These are phyloP conservation scores for Pseudogymnoascus sp. DNA, from an alignment of 2,329 filamentous ascomycete species.

Conservation along the genomic window DNA sequence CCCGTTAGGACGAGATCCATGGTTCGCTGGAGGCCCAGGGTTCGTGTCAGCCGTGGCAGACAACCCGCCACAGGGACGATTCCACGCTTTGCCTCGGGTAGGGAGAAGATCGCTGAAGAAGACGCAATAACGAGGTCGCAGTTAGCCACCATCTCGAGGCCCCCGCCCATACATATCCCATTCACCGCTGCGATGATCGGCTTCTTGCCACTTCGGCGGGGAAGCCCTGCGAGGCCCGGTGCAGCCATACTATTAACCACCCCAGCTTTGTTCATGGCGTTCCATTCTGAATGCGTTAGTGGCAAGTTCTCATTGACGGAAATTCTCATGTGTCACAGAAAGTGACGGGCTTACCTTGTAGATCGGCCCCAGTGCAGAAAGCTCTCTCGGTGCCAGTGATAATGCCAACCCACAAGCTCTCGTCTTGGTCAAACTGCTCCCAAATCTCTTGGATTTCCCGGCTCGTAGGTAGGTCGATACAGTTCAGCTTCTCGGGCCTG, in stretches of 20 bases:
- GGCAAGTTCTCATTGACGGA: constrained; percentile 16
- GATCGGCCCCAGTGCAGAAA: constrained; percentile 59
- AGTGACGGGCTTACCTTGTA: constrained; percentile 43
- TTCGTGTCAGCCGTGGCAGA: constrained; percentile 54
- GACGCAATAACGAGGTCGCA: constrained; percentile 62
- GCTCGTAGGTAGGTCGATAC: constrained; percentile 33
- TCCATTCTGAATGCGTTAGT: constrained; percentile 41
- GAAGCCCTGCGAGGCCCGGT: constrained; percentile 56
- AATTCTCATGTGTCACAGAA: constrained; percentile 32
- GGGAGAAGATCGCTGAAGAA: constrained; percentile 48
- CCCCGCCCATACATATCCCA: constrained; percentile 63
- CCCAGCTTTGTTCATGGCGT: constrained; percentile 25
- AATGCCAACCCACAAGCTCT: constrained; percentile 51
- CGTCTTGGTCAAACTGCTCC: constrained; percentile 53
- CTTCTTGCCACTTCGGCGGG: constrained; percentile 59
- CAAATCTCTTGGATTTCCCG: constrained; percentile 39
- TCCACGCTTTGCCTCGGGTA: constrained; percentile 62
- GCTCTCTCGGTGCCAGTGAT: constrained; percentile 54
- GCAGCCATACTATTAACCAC: constrained; percentile 23
- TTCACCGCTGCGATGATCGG: constrained; percentile 68
- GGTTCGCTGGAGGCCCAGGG: constrained; percentile 57
- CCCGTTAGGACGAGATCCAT: constrained; percentile 61
- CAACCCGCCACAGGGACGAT: constrained; percentile 63
- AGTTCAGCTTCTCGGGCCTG: constrained; percentile 50
- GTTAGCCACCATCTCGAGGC: constrained; percentile 66